Evolutionary conservation across 2,329 filamentous ascomycete species (phyloP).

Genomic region (Scedosporium aurantiacum): DNA sequence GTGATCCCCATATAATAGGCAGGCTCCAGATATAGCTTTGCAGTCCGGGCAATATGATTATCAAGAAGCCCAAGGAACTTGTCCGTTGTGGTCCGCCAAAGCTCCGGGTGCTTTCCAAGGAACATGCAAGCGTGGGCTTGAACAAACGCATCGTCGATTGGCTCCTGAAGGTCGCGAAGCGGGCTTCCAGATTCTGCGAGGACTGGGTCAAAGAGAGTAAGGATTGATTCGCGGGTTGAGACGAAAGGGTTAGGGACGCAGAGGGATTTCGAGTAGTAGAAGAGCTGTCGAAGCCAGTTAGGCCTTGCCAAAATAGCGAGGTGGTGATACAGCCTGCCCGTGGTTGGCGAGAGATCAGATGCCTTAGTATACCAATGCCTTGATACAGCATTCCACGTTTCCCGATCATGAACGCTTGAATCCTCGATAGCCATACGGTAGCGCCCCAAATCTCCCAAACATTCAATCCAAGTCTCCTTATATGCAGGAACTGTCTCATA

Average conservation of each 20-base stretch:
- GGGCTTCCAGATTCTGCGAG: slow-evolving; percentile 27
- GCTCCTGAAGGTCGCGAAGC: slow-evolving; percentile 16
- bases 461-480: slow-evolving; percentile 87
- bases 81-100: slow-evolving; percentile 30
- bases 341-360: slow-evolving; percentile 62
- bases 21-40: slow-evolving; percentile 39
- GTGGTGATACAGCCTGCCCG: slow-evolving; percentile 79
- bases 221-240: slow-evolving; percentile 58
- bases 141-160: slow-evolving; percentile 49
- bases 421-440: slow-evolving; percentile 90
- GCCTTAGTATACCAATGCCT: slow-evolving; percentile 78
- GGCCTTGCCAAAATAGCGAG: slow-evolving; percentile 68
- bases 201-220: slow-evolving; percentile 56
- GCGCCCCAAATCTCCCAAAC: slow-evolving; percentile 72
- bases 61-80: slow-evolving; percentile 46
- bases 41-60: slow-evolving; percentile 39
- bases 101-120: slow-evolving; percentile 33
- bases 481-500: slow-evolving; percentile 79
- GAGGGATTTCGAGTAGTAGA: slow-evolving; percentile 60
- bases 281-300: slow-evolving; percentile 59
- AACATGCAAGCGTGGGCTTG: slow-evolving; percentile 56
- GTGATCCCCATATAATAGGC: slow-evolving; percentile 37
- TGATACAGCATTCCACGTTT: slow-evolving; percentile 72
- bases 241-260: slow-evolving; percentile 57
- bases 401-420: slow-evolving; percentile 60